Base-by-base conservation (phyloP, 1,139 yeast species). In the Pichia sp. region DNA sequence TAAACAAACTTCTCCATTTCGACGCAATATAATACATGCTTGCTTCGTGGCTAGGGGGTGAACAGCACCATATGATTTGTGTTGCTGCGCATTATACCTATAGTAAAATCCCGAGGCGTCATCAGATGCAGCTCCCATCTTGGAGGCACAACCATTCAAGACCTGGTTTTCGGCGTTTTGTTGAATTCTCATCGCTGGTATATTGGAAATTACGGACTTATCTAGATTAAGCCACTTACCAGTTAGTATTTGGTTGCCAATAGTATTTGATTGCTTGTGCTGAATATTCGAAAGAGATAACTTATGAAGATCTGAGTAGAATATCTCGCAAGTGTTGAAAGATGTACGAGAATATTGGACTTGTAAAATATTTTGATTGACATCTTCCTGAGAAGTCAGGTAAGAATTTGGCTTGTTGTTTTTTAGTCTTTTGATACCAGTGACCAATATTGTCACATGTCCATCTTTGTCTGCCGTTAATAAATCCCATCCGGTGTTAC, bases 11-110 rank as follows among this genome's bases (percentile, higher is more conserved):
- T 75, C 74, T 1, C 95, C 96, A 61, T 84, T 81, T 54, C 77
- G 75, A 47, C 95, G 75, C 38, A 89, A 71, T 0, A 82, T 82
- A 38, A 87, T 70, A 63, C 90, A 84, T 1, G 93, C 95, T 61
- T 87, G 88, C 61, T 85, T 86, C 5, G 85, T 77, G 5, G 78
- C 70, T 15, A 82, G 71, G 0, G 96, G 95, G 65, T 88, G 95
- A 56, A 82, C 72, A 0, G 85, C 79, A 1, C 90, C 90, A 54
- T 74, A 72, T 0, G 89, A 78, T 59, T 77, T 80, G 57, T 75
- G 75, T 64, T 83, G 90, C 49, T 75, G 77, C 1, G 84, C 84
- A 1, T 80, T 79, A 64, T 85, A 86, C 6, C 71, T 68, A 64
- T 79, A 83, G 51, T 61, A 67, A 45, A 54, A 61, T 0, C 70